These are phyloP conservation scores for Trichoderma endophyticum DNA, from an alignment of 2,329 filamentous ascomycete species.

Conservation along the genomic window DNA sequence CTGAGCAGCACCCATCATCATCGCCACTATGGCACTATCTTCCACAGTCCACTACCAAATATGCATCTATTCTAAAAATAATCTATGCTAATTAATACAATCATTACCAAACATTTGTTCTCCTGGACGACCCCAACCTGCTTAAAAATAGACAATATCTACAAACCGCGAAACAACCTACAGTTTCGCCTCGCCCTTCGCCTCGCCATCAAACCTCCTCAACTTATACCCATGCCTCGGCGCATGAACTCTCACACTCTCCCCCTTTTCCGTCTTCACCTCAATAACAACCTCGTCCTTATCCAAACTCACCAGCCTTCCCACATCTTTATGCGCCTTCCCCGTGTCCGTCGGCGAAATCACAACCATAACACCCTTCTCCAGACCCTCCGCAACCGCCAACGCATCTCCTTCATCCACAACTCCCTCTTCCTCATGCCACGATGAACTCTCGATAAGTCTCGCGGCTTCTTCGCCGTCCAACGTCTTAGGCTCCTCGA, in stretches of 20 bases:
- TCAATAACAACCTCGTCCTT: constrained; percentile 57
- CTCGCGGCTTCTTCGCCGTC: constrained; percentile 53
- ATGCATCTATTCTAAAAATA: not conserved
- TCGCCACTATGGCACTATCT: not conserved
- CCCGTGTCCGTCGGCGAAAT: constrained; percentile 64
- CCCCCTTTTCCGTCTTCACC: constrained; percentile 40
- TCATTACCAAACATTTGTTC: not conserved
- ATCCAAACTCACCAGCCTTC: constrained; percentile 51
- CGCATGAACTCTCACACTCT: constrained; percentile 54
- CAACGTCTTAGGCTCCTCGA: constrained; percentile 40
- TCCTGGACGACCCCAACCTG: not conserved
- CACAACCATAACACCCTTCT: constrained; percentile 52
- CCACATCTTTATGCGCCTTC: constrained; percentile 54
- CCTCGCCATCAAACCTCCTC: constrained; percentile 26
- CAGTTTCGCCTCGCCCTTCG: not conserved
- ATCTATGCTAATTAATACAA: not conserved
- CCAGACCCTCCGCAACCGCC: constrained; percentile 45
- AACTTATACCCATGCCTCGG: constrained; percentile 59
- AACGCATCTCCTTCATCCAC: constrained; percentile 50
- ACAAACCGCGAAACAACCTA: not conserved
- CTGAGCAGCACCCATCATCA: not conserved
- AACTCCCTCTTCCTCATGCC: constrained; percentile 41
- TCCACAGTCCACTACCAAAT: not conserved
- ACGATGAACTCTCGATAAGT: constrained; percentile 44
- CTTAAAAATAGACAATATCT: not conserved